These are phyloP conservation scores for Penicillium sp. DNA, from an alignment of 2,329 filamentous ascomycete species.

Conservation along the genomic window DNA sequence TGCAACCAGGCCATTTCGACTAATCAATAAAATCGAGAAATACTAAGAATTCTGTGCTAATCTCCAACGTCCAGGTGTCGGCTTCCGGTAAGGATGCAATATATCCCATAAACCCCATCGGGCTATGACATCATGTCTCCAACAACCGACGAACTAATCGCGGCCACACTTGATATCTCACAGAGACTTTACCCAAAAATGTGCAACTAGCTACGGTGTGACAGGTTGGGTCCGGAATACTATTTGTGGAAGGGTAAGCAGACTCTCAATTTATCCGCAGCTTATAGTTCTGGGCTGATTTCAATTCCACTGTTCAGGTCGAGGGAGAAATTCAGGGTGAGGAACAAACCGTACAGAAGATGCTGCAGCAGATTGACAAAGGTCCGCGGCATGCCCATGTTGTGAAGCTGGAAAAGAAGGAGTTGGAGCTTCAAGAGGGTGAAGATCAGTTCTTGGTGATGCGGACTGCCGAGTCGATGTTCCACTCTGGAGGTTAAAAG, in stretches of 20 bases:
- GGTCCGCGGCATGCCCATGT: conserved; percentile 76
- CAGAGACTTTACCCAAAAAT: conserved; percentile 50
- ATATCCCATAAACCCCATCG: neutral
- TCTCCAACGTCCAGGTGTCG: conserved; percentile 33
- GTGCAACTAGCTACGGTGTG: conserved; percentile 48
- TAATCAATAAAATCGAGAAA: neutral
- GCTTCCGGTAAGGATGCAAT: conserved; percentile 35
- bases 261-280: conserved; percentile 1
- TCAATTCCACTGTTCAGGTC: conserved; percentile 60
- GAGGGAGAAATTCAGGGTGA: conserved; percentile 85
- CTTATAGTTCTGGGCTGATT: neutral
- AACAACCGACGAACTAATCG: conserved; percentile 7
- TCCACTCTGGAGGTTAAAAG: conserved; percentile 18
- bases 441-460: conserved; percentile 68
- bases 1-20: too few relatives aligned
- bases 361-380: conserved; percentile 73
- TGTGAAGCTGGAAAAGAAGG: conserved; percentile 70
- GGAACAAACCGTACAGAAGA: conserved; percentile 64
- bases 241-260: conserved; percentile 47
- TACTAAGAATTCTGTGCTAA: conserved; percentile 2
- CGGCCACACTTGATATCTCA: neutral
- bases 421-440: conserved; percentile 65
- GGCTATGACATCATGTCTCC: conserved; percentile 26
- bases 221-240: conserved; percentile 56
- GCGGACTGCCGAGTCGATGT: conserved; percentile 36